Evolutionary conservation across 2,329 filamentous ascomycete genomes (phyloP).

Genomic region (Parastagonospora avenae): DNA sequence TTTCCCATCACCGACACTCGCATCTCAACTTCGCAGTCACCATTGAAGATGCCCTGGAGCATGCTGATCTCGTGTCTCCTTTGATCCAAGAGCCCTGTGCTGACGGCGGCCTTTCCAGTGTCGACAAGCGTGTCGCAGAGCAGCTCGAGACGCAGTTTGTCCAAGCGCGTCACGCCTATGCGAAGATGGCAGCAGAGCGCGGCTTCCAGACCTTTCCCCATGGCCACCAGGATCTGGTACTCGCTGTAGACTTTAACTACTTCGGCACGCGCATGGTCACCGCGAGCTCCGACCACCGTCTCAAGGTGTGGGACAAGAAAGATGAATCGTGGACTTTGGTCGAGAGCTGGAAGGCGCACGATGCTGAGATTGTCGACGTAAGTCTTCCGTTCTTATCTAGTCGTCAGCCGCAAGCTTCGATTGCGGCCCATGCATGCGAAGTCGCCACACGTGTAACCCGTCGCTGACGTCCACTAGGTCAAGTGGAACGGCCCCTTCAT

Average conservation of each 20-base stretch:
- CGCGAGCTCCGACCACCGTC: conserved; percentile 87
- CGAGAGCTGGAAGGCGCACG: conserved; percentile 89
- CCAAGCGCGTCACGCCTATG: conserved; percentile 34
- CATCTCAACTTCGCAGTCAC: conserved; percentile 38
- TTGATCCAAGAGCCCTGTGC: conserved; percentile 43
- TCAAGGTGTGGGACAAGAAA: conserved; percentile 88
- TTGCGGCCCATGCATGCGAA: conserved; percentile 22
- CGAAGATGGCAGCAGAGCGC: conserved; percentile 43
- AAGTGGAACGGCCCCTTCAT: conserved; percentile 93
- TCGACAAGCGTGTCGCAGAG: conserved; percentile 32
- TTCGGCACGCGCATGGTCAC: conserved; percentile 92
- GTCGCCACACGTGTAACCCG: conserved; percentile 18
- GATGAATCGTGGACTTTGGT: conserved; percentile 76
- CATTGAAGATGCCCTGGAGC: conserved; percentile 36
- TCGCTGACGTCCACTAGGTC: conserved; percentile 60
- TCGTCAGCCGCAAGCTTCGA: conserved; percentile 19
- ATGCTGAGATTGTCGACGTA: conserved; percentile 88
- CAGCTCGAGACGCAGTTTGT: conserved; percentile 37
- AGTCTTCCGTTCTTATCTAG: conserved; percentile 37
- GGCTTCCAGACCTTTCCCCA: conserved; percentile 67
- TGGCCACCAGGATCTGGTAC: conserved; percentile 79
- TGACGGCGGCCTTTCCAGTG: conserved; percentile 31
- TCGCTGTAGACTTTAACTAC: conserved; percentile 86
- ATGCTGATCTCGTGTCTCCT: conserved; percentile 38
- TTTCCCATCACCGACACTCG: conserved; percentile 35